Conservation (phyloP, 2,329 filamentous ascomycete species). For the Fusarium vanettenii region DNA sequence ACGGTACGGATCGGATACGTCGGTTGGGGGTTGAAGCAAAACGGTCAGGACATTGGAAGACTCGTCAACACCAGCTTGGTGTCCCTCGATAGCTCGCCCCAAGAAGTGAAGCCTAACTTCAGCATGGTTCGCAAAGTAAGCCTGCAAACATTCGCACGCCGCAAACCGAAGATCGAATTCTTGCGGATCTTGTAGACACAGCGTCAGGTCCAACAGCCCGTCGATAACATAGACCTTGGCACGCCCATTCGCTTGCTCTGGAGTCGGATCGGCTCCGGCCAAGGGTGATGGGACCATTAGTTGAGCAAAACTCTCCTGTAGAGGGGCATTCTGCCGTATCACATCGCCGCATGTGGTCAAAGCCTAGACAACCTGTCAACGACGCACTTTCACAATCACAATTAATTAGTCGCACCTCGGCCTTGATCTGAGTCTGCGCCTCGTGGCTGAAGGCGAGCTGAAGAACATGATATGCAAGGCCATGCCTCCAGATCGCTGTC, state of each 20-base stretch:
- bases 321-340: slow-evolving; percentile 80
- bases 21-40: slow-evolving; percentile 74
- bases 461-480: slow-evolving; percentile 81
- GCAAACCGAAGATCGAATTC: slow-evolving; percentile 85
- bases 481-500: slow-evolving; percentile 84
- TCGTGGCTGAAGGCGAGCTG: slow-evolving; percentile 82
- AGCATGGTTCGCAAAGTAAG: slow-evolving; percentile 86
- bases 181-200: slow-evolving; percentile 74
- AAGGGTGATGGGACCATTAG: slow-evolving; percentile 78
- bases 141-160: slow-evolving; percentile 90
- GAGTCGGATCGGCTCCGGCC: slow-evolving; percentile 48
- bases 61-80: slow-evolving; percentile 80
- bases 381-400: background rate
- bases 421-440: slow-evolving; percentile 81
- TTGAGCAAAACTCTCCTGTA: slow-evolving; percentile 92
- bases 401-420: slow-evolving; percentile 68
- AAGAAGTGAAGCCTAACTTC: slow-evolving; percentile 89
- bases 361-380: slow-evolving; percentile 63
- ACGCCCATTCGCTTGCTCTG: slow-evolving; percentile 62
- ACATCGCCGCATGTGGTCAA: slow-evolving; percentile 87
- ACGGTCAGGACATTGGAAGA: slow-evolving; percentile 90
- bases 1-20: slow-evolving; percentile 82
- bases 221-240: slow-evolving; percentile 89
- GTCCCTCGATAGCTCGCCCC: slow-evolving; percentile 87
- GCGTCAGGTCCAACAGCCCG: slow-evolving; percentile 84